Base-by-base conservation (phyloP, 2,329 filamentous ascomycete genomes). In the Arthroderma sp. region DNA sequence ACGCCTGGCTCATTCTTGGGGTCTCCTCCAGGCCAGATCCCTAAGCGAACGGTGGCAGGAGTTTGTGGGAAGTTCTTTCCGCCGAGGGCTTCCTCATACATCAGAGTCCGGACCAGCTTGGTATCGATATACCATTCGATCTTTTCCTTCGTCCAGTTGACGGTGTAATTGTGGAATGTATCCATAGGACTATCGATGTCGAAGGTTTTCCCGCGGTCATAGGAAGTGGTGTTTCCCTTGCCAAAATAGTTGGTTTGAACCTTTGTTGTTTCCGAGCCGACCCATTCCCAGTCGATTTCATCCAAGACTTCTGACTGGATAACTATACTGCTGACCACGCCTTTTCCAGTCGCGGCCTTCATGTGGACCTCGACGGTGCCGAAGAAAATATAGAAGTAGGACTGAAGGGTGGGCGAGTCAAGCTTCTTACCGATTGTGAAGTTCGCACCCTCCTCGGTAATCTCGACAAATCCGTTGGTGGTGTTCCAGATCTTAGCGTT, bases 371-470 rank as follows among this genome's bases (percentile, higher is more conserved):
- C 86, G 67, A 95, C 85, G 61, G 85, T 86, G 65, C 93, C 93
- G 70, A 95, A 98, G 88, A 97, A 95, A 76, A 98, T 94, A 78
- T 95, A 96, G 79, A 94, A 96, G 66, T 91, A 81, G 61, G 89
- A 94, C 62, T 81, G 79, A 59, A 98, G 81, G 69, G 91, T 89
- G 0, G 93, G 93, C 1, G 91, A 83, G 68, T 97, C 87, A 62
- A 91, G 90, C 54, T 83, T 78, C 69, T 84, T 76, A 52, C 80
- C 73, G 58, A 98, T 84, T 31, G 87, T 89, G 72, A 98, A 95
- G 41, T 81, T 82, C 25, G 82, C 91, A 64, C 93, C 93, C 67
- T 90, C 79, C 19, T 77, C 65, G 59, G 79, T 78, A 66, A 84
- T 90, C n/a, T 74, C 75, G 55, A 94, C 78, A 7, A 56, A 85